These are phyloP conservation scores for Narthecium ossifragum DNA, from an alignment of 106 monocot species.

Conservation along the genomic window DNA sequence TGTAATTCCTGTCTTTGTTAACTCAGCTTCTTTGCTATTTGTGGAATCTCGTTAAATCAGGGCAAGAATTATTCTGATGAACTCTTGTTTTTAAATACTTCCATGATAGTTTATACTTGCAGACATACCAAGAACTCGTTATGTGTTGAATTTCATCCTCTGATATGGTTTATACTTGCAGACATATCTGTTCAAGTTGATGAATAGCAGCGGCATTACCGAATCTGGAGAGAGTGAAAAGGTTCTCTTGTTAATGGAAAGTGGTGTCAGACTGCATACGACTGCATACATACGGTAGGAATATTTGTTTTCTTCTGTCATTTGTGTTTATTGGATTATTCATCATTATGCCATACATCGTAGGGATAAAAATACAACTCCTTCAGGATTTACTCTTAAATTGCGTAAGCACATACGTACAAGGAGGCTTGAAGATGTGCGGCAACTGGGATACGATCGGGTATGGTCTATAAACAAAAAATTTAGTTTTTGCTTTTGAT, in stretches of 20 bases:
- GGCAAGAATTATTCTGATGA: too few species aligned
- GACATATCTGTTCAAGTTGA: slow-evolving; percentile 97
- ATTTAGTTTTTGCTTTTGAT: too few species aligned
- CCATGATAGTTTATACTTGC: neutral
- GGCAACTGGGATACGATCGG: slow-evolving; percentile 97
- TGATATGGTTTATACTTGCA: slow-evolving; percentile 14
- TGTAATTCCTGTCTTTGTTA: too few species aligned
- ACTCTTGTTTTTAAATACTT: neutral
- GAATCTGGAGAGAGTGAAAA: slow-evolving; percentile 99
- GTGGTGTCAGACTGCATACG: slow-evolving; percentile 89
- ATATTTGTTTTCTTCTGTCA: neutral
- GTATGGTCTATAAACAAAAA: slow-evolving; percentile 51
- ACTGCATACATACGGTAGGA: slow-evolving; percentile 73
- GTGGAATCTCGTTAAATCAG: too few species aligned
- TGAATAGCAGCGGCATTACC: slow-evolving; percentile 97
- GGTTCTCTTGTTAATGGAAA: slow-evolving; percentile 91
- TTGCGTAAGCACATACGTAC: slow-evolving; percentile 87
- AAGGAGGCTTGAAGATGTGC: slow-evolving; percentile 92
- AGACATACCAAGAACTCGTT: too few species aligned
- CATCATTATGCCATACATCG: neutral
- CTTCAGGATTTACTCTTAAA: slow-evolving; percentile 97
- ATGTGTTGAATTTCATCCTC: neutral
- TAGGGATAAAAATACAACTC: slow-evolving; percentile 93
- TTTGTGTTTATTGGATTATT: neutral
- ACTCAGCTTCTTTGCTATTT: too few species aligned